phyloP scores from a whole-genome alignment of 2,329 filamentous ascomycete species.

The Aspergillus ruber region DNA sequence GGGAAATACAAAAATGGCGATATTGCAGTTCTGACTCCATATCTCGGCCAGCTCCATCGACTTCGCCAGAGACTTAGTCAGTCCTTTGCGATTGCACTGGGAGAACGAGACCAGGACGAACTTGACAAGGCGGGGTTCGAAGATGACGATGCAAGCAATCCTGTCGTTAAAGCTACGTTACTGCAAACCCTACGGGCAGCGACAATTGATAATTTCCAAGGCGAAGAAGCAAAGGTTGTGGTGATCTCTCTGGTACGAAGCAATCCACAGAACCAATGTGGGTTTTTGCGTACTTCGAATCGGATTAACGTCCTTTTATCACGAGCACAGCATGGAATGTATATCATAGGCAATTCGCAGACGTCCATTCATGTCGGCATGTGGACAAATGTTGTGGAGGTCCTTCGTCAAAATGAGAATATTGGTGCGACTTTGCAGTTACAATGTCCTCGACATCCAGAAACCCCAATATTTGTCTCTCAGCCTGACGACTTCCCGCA shows the following conservation, averaged over 20 bases:
- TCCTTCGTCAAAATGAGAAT: conserved; percentile 43
- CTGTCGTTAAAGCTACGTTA: conserved; percentile 37
- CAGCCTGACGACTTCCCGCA: conserved; percentile 53
- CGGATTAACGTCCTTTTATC: conserved; percentile 64
- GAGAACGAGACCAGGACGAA: conserved; percentile 56
- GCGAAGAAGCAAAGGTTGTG: conserved; percentile 66
- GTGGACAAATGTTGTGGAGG: conserved; percentile 55
- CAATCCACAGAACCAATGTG: conserved; percentile 53
- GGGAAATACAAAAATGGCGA: conserved; percentile 54
- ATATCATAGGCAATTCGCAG: conserved; percentile 60
- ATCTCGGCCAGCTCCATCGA: conserved; percentile 48
- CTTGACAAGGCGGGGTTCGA: conserved; percentile 39
- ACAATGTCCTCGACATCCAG: conserved; percentile 55
- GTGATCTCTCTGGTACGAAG: conserved; percentile 66
- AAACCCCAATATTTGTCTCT: conserved; percentile 46
- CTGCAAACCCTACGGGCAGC: conserved; percentile 50
- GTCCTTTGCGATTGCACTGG: conserved; percentile 55
- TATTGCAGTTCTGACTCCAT: conserved; percentile 64
- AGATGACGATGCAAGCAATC: conserved; percentile 9
- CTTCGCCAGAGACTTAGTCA: conserved; percentile 33
- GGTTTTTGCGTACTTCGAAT: conserved; percentile 61
- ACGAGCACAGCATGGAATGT: conserved; percentile 64
- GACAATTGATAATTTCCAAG: conserved; percentile 71
- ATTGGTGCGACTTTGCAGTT: conserved; percentile 51
- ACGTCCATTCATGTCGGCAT: conserved; percentile 54